Percentiles rank a stretch among this genome's conserved stretches.
These are phyloP conservation scores for Leccinellum luteum DNA, from an alignment of 768 basidiomycete genomes.

Conservation along the genomic window DNA sequence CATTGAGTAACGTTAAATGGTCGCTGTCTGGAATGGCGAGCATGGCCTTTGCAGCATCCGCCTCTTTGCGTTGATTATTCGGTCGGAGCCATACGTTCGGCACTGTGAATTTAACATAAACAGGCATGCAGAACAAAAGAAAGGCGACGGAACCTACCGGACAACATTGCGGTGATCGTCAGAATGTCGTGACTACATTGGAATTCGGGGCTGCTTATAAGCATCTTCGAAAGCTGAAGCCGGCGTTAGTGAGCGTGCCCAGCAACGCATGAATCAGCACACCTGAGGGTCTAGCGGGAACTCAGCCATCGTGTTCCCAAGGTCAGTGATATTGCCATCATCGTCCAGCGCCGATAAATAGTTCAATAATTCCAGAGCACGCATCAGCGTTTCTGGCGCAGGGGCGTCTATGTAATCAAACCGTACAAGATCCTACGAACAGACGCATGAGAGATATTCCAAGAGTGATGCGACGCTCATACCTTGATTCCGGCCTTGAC, in stretches of 20 bases:
- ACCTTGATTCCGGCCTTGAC: constrained; percentile 93
- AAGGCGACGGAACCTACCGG: constrained; percentile 49
- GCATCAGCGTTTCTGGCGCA: constrained; percentile 95
- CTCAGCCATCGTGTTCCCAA: constrained; percentile 94
- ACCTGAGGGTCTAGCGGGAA: constrained; percentile 99
- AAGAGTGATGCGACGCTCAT: neutral
- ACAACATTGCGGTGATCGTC: constrained; percentile 95
- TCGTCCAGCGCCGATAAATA: constrained; percentile 92
- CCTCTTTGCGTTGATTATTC: constrained; percentile 81
- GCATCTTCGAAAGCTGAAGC: constrained; percentile 76
- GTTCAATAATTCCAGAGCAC: constrained; percentile 91
- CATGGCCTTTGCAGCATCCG: constrained; percentile 86
- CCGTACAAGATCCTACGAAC: constrained; percentile 63
- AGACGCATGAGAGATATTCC: neutral
- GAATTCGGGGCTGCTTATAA: constrained; percentile 93
- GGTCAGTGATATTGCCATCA: constrained; percentile 82
- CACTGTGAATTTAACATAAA: constrained; percentile 32
- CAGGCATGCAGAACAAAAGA: neutral
- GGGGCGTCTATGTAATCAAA: constrained; percentile 94
- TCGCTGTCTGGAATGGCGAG: constrained; percentile 95
- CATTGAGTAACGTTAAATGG: constrained; percentile 91
- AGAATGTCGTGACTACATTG: constrained; percentile 94
- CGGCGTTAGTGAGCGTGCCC: neutral
- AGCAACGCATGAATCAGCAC: neutral
- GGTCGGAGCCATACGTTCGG: constrained; percentile 96